Evolutionary conservation across 2,329 filamentous ascomycete species (phyloP).

Genomic region (Talaromyces sp.): DNA sequence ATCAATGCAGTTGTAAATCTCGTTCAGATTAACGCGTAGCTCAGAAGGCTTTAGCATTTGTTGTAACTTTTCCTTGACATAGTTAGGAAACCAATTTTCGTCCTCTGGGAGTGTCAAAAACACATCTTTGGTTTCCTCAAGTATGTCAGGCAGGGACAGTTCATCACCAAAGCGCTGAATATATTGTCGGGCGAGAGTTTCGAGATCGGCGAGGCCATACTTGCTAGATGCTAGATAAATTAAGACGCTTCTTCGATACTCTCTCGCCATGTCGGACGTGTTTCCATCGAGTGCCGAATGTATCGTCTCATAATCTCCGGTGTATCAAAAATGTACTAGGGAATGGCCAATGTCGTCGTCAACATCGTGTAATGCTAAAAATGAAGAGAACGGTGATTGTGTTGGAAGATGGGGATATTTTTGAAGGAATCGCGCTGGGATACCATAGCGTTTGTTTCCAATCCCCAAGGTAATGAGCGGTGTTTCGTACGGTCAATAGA

Average conservation of each 20-base stretch:
- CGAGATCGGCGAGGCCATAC: constrained; percentile 16
- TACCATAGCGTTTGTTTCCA: background rate
- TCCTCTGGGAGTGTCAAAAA: background rate
- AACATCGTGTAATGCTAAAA: constrained; percentile 31
- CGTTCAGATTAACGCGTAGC: background rate
- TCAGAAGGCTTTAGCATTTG: background rate
- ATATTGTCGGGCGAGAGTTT: constrained; percentile 9
- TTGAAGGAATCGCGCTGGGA: background rate
- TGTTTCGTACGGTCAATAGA: background rate
- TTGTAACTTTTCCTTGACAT: background rate
- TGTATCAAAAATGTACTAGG: constrained; percentile 22
- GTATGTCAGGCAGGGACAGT: constrained; percentile 3
- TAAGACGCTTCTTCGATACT: constrained; percentile 20
- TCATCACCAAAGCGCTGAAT: constrained; percentile 19
- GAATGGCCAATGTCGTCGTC: constrained; percentile 21
- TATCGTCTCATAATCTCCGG: constrained; percentile 20
- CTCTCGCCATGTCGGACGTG: constrained; percentile 10
- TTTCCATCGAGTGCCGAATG: background rate
- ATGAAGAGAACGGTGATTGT: background rate
- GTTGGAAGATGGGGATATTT: background rate
- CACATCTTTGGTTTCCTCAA: background rate
- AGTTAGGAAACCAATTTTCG: background rate
- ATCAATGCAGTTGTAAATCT: background rate
- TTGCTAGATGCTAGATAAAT: constrained; percentile 22
- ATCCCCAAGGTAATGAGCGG: background rate